Evolutionary conservation across 2,329 filamentous ascomycete genomes (phyloP), one percentile per base, ranked within the genome.

Genomic region (Mycosphaerella arachidis): DNA sequence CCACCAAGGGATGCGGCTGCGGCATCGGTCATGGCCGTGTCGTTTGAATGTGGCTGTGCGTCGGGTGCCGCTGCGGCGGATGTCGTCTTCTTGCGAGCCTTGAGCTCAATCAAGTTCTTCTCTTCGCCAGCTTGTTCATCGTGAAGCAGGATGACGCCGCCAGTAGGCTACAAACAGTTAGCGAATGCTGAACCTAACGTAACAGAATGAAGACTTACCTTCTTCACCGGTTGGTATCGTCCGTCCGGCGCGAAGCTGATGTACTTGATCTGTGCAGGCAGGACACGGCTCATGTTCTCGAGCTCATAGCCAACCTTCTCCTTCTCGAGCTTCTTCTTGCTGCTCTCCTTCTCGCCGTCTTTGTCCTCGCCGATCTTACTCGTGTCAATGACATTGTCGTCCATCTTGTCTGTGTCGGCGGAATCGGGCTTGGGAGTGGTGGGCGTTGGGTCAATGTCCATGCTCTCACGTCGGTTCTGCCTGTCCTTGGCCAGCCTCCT

Each of bases 291-390:
- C 91, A 99, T 95, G 81, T 99, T 99, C 73, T 94, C 90, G 63
- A 99, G 84, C 65, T 97, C 92, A 74, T 94, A 97, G 67, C 94
- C 94, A 60, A 96, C 84, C 84, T 96, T 97, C 79, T 99, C 94
- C 80, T 94, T 95, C 77, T 97, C 92, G 0, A 81, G 80, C 82
- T 94, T 95, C 84, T 95, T 96, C 84, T 93, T 96, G 40, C 81
- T 78, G 43, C 80, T 76, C 1, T 82, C 78, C 55, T 87, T 87
- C 48, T 87, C 81, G 46, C 81, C 81, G n/a, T 72, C 71, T 10
- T 68, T 66, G 68, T 79, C 78, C 12, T 73, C 72, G 31, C 60
- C 66, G 4, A 66, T 40, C 68, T 78, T 78, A 43, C 64, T 60
- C 24, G 73, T 73, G 16, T 80, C 78, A 43, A 73, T 64, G 53